phyloP scores from a whole-genome alignment of 1,284 basidiomycete species.

The Pterula multifida region DNA sequence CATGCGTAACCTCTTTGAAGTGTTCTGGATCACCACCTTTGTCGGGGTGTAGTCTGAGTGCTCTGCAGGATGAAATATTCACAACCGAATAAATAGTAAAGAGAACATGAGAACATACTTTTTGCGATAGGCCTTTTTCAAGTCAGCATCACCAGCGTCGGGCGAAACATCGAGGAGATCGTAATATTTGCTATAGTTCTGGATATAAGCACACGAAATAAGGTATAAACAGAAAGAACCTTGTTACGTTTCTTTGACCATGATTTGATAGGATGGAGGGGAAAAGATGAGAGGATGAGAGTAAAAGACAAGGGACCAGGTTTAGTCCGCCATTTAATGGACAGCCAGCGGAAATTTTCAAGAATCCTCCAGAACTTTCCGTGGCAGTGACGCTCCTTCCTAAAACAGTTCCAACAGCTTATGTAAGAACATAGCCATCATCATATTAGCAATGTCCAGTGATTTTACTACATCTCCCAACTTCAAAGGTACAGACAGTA shows the following conservation, averaged over 20 bases:
- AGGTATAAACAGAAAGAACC: too few species aligned
- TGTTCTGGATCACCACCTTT: slow-evolving; percentile 95
- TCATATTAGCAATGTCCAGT: too few species aligned
- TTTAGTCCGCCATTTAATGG: not conserved
- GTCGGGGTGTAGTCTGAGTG: slow-evolving; percentile 88
- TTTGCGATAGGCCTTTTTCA: slow-evolving; percentile 94
- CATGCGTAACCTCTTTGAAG: slow-evolving; percentile 97
- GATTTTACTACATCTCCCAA: too few species aligned
- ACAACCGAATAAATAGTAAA: slow-evolving; percentile 5
- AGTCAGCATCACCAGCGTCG: slow-evolving; percentile 66
- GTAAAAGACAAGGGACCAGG: slow-evolving; percentile 11
- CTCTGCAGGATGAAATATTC: slow-evolving; percentile 34
- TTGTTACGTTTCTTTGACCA: slow-evolving; percentile 67
- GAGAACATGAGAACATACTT: slow-evolving; percentile 39
- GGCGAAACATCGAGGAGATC: slow-evolving; percentile 77
- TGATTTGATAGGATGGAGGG: slow-evolving; percentile 17
- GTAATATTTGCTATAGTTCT: slow-evolving; percentile 65
- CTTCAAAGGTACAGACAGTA: not conserved
- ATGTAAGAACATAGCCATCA: too few species aligned
- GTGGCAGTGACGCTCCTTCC: not conserved
- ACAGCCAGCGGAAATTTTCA: not conserved
- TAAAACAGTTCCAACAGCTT: too few species aligned
- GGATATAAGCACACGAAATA: slow-evolving; percentile 9
- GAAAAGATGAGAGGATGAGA: slow-evolving; percentile 12
- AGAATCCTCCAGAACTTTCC: slow-evolving; percentile 2